Conservation (phyloP, 352 stramenopile species). For the Peronospora tabacina region DNA sequence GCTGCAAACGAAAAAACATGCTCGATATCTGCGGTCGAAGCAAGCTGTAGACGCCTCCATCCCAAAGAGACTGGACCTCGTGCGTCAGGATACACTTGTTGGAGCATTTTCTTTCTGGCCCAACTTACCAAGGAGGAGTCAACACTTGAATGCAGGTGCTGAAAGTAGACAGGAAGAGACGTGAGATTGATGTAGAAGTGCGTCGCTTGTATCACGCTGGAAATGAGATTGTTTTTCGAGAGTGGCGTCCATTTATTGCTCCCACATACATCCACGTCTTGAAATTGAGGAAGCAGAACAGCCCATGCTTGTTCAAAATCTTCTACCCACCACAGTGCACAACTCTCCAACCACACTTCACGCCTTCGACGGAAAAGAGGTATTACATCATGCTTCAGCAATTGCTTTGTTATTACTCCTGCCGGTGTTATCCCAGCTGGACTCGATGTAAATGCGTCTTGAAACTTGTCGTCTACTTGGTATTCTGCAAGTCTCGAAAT, state of each 20-base stretch:
- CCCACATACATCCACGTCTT: constrained; percentile 48
- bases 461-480: constrained; percentile 36
- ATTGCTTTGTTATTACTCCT: constrained; percentile 38
- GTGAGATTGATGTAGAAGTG: constrained; percentile 82
- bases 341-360: constrained; percentile 74
- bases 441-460: constrained; percentile 48
- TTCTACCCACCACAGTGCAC: constrained; percentile 76
- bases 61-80: constrained; percentile 4
- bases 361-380: constrained; percentile 48
- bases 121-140: constrained; percentile 57
- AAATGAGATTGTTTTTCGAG: constrained; percentile 23
- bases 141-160: constrained; percentile 66
- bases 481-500: constrained; percentile 86
- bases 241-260: constrained; percentile 7
- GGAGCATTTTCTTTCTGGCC: constrained; percentile 46
- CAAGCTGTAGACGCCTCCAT: constrained; percentile 27
- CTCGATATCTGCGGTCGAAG: constrained; percentile 69
- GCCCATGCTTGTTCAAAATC: constrained; percentile 77
- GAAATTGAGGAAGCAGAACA: constrained; percentile 53
- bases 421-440: constrained; percentile 56
- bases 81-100: constrained; percentile 20
- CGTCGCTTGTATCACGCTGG: constrained; percentile 38
- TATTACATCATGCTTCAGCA: constrained; percentile 65
- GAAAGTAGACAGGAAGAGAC: constrained; percentile 79
- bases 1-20: constrained; percentile 74